These are phyloP conservation scores for Botrytis byssoidea DNA, from an alignment of 2,329 filamentous ascomycete species.

Conservation along the genomic window DNA sequence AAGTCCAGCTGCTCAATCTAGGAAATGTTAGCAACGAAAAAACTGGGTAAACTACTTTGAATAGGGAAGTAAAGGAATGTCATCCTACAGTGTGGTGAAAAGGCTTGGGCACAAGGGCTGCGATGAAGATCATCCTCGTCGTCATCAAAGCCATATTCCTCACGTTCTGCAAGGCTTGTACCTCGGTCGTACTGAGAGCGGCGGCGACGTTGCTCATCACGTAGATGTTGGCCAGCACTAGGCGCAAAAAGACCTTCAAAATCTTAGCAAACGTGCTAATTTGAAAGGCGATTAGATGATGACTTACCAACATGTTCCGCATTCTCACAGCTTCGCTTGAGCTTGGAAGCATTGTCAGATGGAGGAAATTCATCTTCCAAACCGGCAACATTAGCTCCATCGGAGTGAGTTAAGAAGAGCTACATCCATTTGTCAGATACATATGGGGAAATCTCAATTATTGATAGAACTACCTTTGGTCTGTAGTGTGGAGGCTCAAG, in stretches of 20 bases:
- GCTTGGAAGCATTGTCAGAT: slow-evolving; percentile 82
- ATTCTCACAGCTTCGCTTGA: slow-evolving; percentile 83
- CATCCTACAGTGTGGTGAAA: slow-evolving; percentile 26
- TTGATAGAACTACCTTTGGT: slow-evolving; percentile 63
- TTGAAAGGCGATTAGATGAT: neutral
- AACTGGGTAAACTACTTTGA: neutral
- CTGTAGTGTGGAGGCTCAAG: slow-evolving; percentile 77
- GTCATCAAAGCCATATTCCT: slow-evolving; percentile 33
- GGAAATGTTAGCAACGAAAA: neutral
- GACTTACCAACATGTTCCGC: slow-evolving; percentile 75
- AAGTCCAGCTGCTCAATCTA: slow-evolving; percentile 16
- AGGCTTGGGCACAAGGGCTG: slow-evolving; percentile 22
- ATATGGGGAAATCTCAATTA: slow-evolving; percentile 38
- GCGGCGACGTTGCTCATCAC: slow-evolving; percentile 69
- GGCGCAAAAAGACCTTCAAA: slow-evolving; percentile 74
- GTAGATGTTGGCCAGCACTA: slow-evolving; percentile 68
- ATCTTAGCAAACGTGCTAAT: slow-evolving; percentile 20
- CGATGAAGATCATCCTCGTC: slow-evolving; percentile 20
- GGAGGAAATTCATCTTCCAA: slow-evolving; percentile 72
- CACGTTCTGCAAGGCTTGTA: slow-evolving; percentile 61
- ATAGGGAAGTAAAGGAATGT: neutral
- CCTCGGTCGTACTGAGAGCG: slow-evolving; percentile 80
- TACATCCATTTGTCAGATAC: slow-evolving; percentile 42
- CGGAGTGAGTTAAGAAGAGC: slow-evolving; percentile 54
- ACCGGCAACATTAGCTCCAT: slow-evolving; percentile 61